phyloP scores from a whole-genome alignment of 2,329 filamentous ascomycete genomes.

The Aspergillus sp. region DNA sequence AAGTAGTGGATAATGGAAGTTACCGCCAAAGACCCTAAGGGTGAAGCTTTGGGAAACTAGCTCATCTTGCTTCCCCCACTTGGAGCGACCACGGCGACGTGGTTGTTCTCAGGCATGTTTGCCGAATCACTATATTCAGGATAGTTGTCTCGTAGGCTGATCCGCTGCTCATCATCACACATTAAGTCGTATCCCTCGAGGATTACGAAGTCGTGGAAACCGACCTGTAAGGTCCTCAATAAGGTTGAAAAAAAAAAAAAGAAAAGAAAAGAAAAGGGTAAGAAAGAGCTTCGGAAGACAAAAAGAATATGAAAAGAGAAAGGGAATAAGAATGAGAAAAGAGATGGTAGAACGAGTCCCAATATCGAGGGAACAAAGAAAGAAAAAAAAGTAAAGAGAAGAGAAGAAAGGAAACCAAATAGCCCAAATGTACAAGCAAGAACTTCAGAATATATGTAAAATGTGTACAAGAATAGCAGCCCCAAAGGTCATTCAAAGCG shows the following conservation, averaged over 20 bases:
- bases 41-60: background rate
- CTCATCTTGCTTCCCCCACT: background rate
- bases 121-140: conserved; percentile 21
- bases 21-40: conserved; percentile 3
- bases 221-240: background rate
- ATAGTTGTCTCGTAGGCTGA: conserved; percentile 15
- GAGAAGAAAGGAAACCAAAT: conserved; percentile 7
- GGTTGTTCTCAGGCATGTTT: conserved; percentile 8
- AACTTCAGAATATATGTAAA: background rate
- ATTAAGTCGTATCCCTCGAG: conserved; percentile 23
- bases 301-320: conserved; percentile 7
- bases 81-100: background rate
- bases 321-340: background rate
- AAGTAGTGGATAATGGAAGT: background rate
- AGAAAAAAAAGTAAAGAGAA: background rate
- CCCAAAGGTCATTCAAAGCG: background rate
- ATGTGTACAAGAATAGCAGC: conserved; percentile 6
- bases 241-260: conserved; percentile 7
- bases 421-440: background rate
- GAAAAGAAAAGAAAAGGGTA: too few relatives aligned
- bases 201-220: conserved; percentile 3
- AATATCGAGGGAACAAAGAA: background rate
- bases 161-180: conserved; percentile 22
- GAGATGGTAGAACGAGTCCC: background rate
- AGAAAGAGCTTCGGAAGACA: conserved; percentile 5